Conservation (phyloP, 192 early-diverging fungal genomes). For the Gonapodya prolifera region DNA sequence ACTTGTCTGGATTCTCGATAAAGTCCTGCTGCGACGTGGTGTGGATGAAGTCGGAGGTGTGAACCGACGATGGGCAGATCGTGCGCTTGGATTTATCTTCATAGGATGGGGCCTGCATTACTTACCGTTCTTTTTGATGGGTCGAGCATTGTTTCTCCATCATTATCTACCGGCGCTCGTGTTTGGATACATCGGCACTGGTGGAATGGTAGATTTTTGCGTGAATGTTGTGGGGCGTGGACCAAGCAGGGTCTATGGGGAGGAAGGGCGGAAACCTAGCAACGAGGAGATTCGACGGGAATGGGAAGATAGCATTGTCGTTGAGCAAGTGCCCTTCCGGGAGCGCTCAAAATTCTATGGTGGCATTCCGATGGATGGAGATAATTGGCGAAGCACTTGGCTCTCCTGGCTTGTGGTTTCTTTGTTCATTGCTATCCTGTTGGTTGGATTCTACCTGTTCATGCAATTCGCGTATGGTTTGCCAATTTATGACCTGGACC, state of each 20-base stretch:
- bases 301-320: conserved; percentile 23
- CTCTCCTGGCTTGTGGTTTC: conserved; percentile 26
- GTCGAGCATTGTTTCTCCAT: conserved; percentile 83
- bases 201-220: conserved; percentile 67
- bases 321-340: conserved; percentile 19
- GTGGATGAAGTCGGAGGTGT: conserved; percentile 44
- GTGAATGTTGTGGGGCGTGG: conserved; percentile 18
- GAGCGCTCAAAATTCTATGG: conserved; percentile 10
- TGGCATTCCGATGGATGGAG: conserved; percentile 16
- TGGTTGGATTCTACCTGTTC: conserved; percentile 62
- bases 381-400: conserved; percentile 3
- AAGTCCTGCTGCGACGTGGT: conserved; percentile 58
- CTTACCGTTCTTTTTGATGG: conserved; percentile 85
- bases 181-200: conserved; percentile 62
- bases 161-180: conserved; percentile 87
- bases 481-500: conserved; percentile 39
- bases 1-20: conserved; percentile 52
- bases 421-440: conserved; percentile 24
- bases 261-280: conserved; percentile 38
- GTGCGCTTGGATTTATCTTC: conserved; percentile 62
- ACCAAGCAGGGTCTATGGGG: background rate
- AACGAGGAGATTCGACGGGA: conserved; percentile 19
- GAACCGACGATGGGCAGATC: conserved; percentile 26
- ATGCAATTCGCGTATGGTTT: conserved; percentile 79
- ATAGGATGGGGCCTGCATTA: conserved; percentile 78